phyloP scores from a whole-genome alignment of 1,139 yeast species.

The Pichiaceae sp. region DNA sequence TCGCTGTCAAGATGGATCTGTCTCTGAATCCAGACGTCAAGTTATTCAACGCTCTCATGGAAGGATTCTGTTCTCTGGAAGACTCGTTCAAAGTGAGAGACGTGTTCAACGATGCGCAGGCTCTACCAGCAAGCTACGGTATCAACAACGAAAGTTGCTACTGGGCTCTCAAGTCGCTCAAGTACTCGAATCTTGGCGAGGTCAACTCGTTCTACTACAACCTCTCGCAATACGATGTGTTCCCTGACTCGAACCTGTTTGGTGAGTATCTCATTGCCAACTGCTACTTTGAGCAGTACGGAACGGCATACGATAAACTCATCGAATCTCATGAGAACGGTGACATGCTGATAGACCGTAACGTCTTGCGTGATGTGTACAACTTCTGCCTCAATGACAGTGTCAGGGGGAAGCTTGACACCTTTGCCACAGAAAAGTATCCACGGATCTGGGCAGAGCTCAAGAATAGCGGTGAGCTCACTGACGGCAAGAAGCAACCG shows the following conservation, averaged over 20 bases:
- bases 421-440: constrained; percentile 45
- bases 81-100: constrained; percentile 55
- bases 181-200: constrained; percentile 49
- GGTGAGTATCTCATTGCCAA: constrained; percentile 65
- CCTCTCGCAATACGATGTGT: constrained; percentile 43
- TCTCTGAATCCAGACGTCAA: constrained; percentile 49
- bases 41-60: constrained; percentile 55
- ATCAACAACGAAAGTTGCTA: constrained; percentile 64
- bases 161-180: constrained; percentile 62
- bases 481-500: constrained; percentile 23
- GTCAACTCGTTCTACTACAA: constrained; percentile 60
- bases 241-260: constrained; percentile 48
- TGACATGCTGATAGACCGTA: constrained; percentile 31
- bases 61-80: constrained; percentile 57
- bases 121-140: constrained; percentile 40
- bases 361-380: constrained; percentile 48
- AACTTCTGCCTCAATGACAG: constrained; percentile 49
- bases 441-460: constrained; percentile 42
- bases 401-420: constrained; percentile 37
- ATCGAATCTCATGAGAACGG: constrained; percentile 46
- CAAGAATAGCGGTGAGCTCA: constrained; percentile 30
- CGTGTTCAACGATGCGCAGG: constrained; percentile 49
- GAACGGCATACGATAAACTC: constrained; percentile 48
- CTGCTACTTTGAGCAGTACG: constrained; percentile 58
- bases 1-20: constrained; percentile 58